Base-by-base conservation (phyloP, 495 filamentous ascomycete genomes). In the Rostrohypoxylon terebratum region DNA sequence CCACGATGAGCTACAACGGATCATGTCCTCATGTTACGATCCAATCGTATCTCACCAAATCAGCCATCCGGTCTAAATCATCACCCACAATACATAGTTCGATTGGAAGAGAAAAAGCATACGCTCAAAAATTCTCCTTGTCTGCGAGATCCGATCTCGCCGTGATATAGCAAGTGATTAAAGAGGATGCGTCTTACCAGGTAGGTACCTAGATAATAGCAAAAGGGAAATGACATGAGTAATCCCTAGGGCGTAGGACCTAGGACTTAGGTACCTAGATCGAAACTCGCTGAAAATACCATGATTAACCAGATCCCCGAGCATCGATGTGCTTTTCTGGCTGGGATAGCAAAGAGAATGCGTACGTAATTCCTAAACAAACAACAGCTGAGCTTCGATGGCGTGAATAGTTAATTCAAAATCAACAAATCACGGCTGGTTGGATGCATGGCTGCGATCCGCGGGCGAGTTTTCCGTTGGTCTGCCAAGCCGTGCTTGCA, bases 401-500 rank as follows among this genome's bases (percentile, higher is more conserved):
- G 25, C 14, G 10, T 36, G 20, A 64, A 55, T 42, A 23, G 42
- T 71, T 50, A 20, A 48, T 55, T 18, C 33, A 63, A 50, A 31
- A 57, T 44, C 60, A 61, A 20, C 51, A 55, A 47, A 61, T 60
- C 44, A 45, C 23, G 8, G 21, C 18, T 13, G 44, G 31, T 23
- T 18, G 51, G 63, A 20, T 63, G 58, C 59, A 63, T 66, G 53
- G 28, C 33, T 34, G 34, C 11, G 50, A 36, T n/a, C 44, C 28
- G 31, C 10, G 58, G 16, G 6, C 16, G 59, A 60, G 34, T 33
- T 58, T 48, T 62, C 48, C 38, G 71, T n/a, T 69, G 60, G 61
- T 54, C 60, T 65, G 70, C 70, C 70, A 73, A 73, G 70, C 48
- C 48, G 14, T 7, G 58, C 16, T 40, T 69, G 71, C 61, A 69